These are phyloP conservation scores for Cydonia oblonga DNA, from an alignment of 331 rosid genomes.

Conservation along the genomic window DNA sequence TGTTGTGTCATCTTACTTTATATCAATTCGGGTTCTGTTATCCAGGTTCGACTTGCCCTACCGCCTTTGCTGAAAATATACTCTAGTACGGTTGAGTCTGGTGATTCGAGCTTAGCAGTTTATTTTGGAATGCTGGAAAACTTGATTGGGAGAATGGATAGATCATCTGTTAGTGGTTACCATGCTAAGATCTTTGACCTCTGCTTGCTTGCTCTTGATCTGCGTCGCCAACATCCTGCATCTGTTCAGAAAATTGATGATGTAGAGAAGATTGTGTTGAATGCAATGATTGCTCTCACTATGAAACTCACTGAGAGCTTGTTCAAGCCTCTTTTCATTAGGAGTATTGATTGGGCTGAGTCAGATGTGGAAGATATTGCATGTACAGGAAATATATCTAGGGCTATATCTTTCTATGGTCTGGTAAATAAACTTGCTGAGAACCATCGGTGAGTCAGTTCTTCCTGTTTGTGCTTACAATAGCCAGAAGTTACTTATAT, in stretches of 20 bases:
- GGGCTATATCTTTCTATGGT: conserved; percentile 81
- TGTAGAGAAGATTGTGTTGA: conserved; percentile 51
- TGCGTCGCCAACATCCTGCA: conserved; percentile 50
- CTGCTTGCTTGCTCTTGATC: conserved; percentile 76
- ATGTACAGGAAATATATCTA: conserved; percentile 29
- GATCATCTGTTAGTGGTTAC: conserved; percentile 51
- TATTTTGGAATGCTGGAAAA: conserved; percentile 66
- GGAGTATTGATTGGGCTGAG: conserved; percentile 89
- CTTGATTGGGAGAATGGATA: conserved; percentile 51
- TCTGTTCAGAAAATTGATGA: conserved; percentile 48
- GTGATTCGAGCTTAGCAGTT: conserved; percentile 65
- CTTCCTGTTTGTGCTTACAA: background rate
- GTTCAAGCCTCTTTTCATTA: conserved; percentile 80
- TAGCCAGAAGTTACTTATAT: background rate
- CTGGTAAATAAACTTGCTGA: conserved; percentile 72
- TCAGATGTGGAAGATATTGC: conserved; percentile 42
- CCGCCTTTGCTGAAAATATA: conserved; percentile 59
- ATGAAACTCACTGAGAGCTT: conserved; percentile 80
- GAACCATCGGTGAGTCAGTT: conserved; percentile 61
- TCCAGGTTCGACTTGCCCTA: conserved; percentile 74
- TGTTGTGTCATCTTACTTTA: conserved; percentile 1
- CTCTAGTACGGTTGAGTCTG: conserved; percentile 43
- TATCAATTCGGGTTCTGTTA: background rate
- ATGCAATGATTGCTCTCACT: conserved; percentile 50
- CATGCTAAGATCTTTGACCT: conserved; percentile 59